These are phyloP conservation scores for Lactarius sanguifluus DNA, from an alignment of 768 basidiomycete species.

Conservation along the genomic window DNA sequence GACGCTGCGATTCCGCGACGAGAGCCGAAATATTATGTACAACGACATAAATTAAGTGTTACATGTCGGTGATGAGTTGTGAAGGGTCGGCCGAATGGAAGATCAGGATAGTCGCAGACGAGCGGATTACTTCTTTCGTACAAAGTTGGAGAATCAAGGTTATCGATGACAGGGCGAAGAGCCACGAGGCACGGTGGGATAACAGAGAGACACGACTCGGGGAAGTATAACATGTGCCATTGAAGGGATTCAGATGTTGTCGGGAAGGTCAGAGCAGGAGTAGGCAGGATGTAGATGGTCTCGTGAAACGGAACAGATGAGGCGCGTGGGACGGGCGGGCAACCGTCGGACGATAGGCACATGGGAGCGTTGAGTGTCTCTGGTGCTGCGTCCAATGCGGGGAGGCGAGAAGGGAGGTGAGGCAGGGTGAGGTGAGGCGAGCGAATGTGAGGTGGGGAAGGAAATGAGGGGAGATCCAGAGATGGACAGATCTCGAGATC, in stretches of 20 bases:
- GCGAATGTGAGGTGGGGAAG: not conserved
- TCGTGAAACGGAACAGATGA: not conserved
- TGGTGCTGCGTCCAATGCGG: slow-evolving; percentile 4
- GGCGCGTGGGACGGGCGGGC: not conserved
- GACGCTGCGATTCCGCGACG: slow-evolving; percentile 10
- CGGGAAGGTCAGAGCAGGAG: not conserved
- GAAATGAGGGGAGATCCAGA: slow-evolving; percentile 15
- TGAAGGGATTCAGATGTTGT: not conserved
- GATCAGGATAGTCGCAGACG: slow-evolving; percentile 6
- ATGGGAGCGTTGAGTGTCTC: not conserved
- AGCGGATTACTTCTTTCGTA: slow-evolving; percentile 16
- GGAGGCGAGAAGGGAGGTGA: slow-evolving; percentile 11
- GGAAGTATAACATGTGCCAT: slow-evolving; percentile 6
- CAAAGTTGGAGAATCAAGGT: slow-evolving; percentile 10
- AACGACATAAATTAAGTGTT: not conserved
- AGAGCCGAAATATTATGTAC: slow-evolving; percentile 18
- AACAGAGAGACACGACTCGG: not conserved
- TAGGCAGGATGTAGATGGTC: not conserved
- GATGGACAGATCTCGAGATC: slow-evolving; percentile 25
- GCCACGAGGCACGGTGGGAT: slow-evolving; percentile 1
- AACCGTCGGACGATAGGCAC: slow-evolving; percentile 5
- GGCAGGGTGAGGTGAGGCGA: slow-evolving; percentile 1
- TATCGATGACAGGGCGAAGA: slow-evolving; percentile 18
- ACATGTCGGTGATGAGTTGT: slow-evolving; percentile 12
- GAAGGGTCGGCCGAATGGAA: slow-evolving; percentile 21